A percentile compares a stretch with the other conserved stretches of the same genome.
Conservation (phyloP, 768 basidiomycete species). For the Harrya chromipes region DNA sequence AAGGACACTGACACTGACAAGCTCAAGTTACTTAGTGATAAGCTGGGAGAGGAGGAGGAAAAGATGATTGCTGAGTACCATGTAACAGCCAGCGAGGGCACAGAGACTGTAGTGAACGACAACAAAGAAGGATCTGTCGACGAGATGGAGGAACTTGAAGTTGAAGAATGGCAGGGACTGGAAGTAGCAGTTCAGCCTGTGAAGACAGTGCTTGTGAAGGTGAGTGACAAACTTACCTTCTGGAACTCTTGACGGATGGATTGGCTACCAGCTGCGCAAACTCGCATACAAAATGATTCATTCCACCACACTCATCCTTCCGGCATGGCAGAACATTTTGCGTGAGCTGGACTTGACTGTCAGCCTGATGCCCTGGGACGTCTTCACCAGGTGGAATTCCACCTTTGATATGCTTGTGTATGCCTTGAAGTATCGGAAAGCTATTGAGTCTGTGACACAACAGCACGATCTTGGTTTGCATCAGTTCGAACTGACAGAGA, state of each 20-base stretch:
- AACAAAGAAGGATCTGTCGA: no score
- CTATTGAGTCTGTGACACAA: neutral
- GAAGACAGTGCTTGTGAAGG: conserved; percentile 3
- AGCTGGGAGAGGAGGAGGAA: no score
- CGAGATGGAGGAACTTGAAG: no score
- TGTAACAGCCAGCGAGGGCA: no score
- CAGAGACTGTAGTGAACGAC: no score
- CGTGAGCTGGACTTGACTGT: neutral
- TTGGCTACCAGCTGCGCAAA: conserved; percentile 25
- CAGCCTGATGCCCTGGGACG: conserved; percentile 20
- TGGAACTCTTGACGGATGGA: no score
- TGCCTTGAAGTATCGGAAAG: neutral
- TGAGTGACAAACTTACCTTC: neutral
- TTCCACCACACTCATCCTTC: conserved; percentile 16
- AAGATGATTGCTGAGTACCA: no score
- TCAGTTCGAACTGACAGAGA: conserved; percentile 2
- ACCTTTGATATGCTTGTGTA: neutral
- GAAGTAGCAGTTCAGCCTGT: neutral
- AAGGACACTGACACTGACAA: no score
- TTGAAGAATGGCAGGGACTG: no score
- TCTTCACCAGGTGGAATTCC: conserved; percentile 26
- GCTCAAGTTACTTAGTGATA: no score
- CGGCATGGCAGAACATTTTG: conserved; percentile 11
- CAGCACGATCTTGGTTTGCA: conserved; percentile 6
- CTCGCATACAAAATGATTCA: conserved; percentile 21